phyloP scores from a whole-genome alignment of 2,329 filamentous ascomycete species.

The Ophiostoma pallidulum region DNA sequence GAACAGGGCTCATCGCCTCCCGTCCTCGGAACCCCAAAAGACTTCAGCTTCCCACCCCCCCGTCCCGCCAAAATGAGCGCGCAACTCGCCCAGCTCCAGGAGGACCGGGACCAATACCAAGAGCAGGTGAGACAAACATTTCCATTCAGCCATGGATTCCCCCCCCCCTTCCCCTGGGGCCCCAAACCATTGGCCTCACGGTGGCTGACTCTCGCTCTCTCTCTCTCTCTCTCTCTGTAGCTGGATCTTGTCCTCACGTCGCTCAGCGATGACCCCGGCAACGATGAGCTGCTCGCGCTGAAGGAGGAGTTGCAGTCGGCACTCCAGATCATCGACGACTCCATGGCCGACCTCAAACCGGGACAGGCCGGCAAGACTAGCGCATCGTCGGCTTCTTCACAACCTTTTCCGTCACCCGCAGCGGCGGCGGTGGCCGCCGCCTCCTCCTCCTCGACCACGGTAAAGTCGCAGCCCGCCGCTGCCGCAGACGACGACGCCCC shows the following conservation, averaged over 20 bases:
- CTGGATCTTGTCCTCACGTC: slow-evolving; percentile 69
- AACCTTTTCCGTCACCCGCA: slow-evolving; percentile 48
- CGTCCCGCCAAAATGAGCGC: slow-evolving; percentile 27
- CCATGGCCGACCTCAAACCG: slow-evolving; percentile 71
- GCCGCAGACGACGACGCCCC: slow-evolving; percentile 20
- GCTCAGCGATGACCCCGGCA: slow-evolving; percentile 71
- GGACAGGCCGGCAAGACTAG: slow-evolving; percentile 27
- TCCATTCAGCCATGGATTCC: no score
- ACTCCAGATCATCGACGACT: slow-evolving; percentile 68
- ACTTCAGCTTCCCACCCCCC: no score
- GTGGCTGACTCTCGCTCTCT: no score
- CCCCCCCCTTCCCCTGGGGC: no score
- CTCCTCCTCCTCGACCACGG: no score
- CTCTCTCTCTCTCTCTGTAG: slow-evolving; percentile 29
- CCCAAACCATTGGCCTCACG: no score
- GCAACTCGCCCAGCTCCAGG: slow-evolving; percentile 31
- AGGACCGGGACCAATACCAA: slow-evolving; percentile 45
- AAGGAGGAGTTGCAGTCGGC: slow-evolving; percentile 73
- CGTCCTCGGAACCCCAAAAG: no score
- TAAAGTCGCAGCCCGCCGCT: slow-evolving; percentile 21
- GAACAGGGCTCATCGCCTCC: no score
- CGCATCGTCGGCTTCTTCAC: slow-evolving; percentile 41
- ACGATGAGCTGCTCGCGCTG: slow-evolving; percentile 66
- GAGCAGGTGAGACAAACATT: slow-evolving; percentile 38
- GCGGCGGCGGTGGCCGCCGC: slow-evolving; percentile 32